phyloP scores from a whole-genome alignment of 2,329 filamentous ascomycete species.

The Pestalotiopsis sp. region DNA sequence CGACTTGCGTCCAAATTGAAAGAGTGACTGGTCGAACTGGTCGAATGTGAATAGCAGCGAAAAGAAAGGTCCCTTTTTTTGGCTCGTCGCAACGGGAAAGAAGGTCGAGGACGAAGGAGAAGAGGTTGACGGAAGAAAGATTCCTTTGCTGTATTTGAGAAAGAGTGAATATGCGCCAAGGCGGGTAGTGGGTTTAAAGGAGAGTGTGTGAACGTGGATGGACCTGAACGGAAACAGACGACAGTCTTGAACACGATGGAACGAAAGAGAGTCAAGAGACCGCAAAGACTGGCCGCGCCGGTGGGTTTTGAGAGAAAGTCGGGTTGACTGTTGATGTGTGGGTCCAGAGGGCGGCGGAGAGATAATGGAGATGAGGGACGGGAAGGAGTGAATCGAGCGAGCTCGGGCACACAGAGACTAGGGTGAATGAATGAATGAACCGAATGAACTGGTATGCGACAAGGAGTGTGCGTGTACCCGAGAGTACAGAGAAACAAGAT shows the following conservation, averaged over 20 bases:
- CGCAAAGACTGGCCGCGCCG: conserved; percentile 12
- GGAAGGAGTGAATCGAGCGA: conserved; percentile 20
- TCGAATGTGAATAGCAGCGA: neutral
- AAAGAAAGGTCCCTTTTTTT: neutral
- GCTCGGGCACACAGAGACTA: neutral
- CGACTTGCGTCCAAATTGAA: conserved; percentile 10
- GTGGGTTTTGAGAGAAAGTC: conserved; percentile 3
- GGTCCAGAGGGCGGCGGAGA: neutral
- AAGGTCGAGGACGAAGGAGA: neutral
- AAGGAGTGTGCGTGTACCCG: conserved; percentile 2
- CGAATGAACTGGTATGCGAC: conserved; percentile 1
- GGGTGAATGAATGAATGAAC: neutral
- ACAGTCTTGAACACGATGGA: neutral
- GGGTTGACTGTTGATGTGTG: conserved; percentile 15
- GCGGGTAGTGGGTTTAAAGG: conserved; percentile 1
- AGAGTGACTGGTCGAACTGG: conserved; percentile 7
- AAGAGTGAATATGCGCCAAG: conserved; percentile 11
- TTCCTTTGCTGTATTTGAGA: conserved; percentile 5
- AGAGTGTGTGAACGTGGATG: conserved; percentile 10
- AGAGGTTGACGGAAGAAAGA: neutral
- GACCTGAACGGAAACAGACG: neutral
- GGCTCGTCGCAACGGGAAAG: neutral
- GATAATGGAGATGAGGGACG: conserved; percentile 13
- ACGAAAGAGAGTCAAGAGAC: conserved; percentile 13
- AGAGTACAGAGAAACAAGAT: conserved; percentile 13